Percentiles rank a stretch among this genome's conserved stretches.
phyloP scores from a whole-genome alignment of 805 yeast genomes.

The Metschnikowia gelsemii region DNA sequence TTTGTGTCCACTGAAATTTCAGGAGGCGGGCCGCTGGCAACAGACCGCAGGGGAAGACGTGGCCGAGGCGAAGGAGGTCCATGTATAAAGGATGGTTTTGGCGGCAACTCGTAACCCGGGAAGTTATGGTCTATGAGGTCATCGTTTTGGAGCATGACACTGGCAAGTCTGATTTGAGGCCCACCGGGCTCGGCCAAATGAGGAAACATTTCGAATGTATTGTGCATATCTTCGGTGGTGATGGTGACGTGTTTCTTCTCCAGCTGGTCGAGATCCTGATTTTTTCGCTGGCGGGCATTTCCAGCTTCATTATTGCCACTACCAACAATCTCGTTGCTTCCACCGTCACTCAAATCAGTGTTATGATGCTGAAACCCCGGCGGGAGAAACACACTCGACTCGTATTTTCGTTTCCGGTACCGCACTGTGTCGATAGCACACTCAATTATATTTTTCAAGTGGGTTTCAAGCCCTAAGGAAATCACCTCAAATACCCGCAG shows the following conservation, averaged over 20 bases:
- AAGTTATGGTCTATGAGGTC: slow-evolving; percentile 29
- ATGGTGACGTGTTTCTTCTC: slow-evolving; percentile 36
- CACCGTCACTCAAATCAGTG: neutral
- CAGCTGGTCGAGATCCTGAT: neutral
- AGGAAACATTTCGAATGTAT: slow-evolving; percentile 63
- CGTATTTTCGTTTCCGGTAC: slow-evolving; percentile 51
- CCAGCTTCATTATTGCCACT: too few species aligned
- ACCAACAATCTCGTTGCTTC: too few species aligned
- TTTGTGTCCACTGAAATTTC: too few species aligned
- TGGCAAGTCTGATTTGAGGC: slow-evolving; percentile 50
- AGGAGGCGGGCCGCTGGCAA: neutral
- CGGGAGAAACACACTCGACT: slow-evolving; percentile 34
- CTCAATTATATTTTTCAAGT: slow-evolving; percentile 72
- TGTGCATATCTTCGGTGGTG: slow-evolving; percentile 65
- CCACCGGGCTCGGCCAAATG: slow-evolving; percentile 69
- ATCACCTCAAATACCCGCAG: slow-evolving; percentile 77
- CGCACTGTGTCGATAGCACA: slow-evolving; percentile 70
- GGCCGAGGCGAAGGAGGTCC: neutral
- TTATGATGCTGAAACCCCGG: slow-evolving; percentile 21
- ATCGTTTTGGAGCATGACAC: slow-evolving; percentile 56
- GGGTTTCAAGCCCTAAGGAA: slow-evolving; percentile 77
- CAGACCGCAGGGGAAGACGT: neutral
- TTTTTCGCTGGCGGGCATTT: slow-evolving; percentile 12
- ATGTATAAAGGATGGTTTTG: slow-evolving; percentile 19
- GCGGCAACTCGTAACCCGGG: slow-evolving; percentile 32